phyloP scores from a whole-genome alignment of 2,329 filamentous ascomycete species.

The Neoscytalidium dimidiatum region DNA sequence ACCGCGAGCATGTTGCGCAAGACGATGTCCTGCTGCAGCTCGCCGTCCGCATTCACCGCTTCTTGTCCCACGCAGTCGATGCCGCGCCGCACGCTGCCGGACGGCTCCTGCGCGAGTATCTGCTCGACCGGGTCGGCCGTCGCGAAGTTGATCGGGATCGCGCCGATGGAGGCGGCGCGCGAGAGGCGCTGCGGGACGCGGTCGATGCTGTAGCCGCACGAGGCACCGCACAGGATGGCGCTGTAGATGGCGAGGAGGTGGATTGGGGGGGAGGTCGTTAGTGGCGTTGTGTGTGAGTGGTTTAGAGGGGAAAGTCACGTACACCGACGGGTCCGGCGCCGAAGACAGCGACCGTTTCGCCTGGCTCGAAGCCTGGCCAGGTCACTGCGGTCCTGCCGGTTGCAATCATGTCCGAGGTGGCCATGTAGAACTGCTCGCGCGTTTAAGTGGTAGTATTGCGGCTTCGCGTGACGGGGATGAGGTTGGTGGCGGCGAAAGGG shows the following conservation, averaged over 20 bases:
- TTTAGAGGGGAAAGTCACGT: too few species aligned
- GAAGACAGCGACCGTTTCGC: not conserved
- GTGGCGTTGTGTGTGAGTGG: too few species aligned
- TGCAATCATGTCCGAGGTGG: not conserved
- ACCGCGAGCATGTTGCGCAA: not conserved
- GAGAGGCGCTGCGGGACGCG: too few species aligned
- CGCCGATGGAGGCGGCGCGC: not conserved
- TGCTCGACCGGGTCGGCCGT: not conserved
- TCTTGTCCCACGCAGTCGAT: not conserved
- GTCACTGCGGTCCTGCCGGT: not conserved
- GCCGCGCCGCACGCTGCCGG: not conserved
- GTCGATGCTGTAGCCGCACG: too few species aligned
- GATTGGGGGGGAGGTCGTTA: too few species aligned
- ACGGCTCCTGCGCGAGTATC: not conserved
- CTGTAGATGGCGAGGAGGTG: not conserved
- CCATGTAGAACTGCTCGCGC: too few species aligned
- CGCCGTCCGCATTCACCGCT: not conserved
- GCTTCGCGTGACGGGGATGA: too few species aligned
- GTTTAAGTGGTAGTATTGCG: too few species aligned
- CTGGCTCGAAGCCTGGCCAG: not conserved
- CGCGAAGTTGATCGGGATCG: not conserved
- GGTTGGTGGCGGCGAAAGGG: too few species aligned
- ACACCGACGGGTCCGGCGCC: not conserved
- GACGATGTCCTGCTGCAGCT: not conserved
- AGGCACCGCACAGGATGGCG: not conserved